Percentiles rank a stretch among this genome's conserved stretches.
Evolutionary conservation across 176 grass and related monocot genomes (phyloP).

Genomic region (Avena atlantica): DNA sequence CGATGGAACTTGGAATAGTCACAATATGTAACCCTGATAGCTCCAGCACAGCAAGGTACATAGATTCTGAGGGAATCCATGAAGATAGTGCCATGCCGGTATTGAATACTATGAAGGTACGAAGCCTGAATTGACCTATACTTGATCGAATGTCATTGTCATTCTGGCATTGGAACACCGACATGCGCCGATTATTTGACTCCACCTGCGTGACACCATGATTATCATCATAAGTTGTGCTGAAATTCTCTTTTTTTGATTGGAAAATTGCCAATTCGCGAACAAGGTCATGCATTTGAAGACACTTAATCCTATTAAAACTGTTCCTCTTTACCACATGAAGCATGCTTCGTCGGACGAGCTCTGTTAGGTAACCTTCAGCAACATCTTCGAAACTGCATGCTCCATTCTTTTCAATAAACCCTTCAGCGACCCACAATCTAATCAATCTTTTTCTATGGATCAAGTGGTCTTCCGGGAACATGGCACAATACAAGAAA

Average conservation of each 20-base stretch:
- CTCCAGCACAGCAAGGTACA: slow-evolving; percentile 50
- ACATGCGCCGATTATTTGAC: slow-evolving; percentile 16
- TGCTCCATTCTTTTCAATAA: slow-evolving; percentile 47
- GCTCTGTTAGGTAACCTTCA: slow-evolving; percentile 47
- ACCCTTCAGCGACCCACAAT: slow-evolving; percentile 64
- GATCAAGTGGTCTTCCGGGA: slow-evolving; percentile 56
- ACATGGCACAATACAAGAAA: slow-evolving; percentile 61
- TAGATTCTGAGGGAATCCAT: slow-evolving; percentile 17
- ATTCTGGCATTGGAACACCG: slow-evolving; percentile 14
- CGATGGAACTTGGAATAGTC: slow-evolving; percentile 40
- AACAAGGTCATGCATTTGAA: slow-evolving; percentile 64
- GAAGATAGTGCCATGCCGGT: neutral
- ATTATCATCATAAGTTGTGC: slow-evolving; percentile 24
- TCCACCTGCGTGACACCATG: neutral
- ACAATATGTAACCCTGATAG: slow-evolving; percentile 34
- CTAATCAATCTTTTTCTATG: slow-evolving; percentile 37
- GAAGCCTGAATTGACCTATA: slow-evolving; percentile 23
- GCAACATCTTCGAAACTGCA: slow-evolving; percentile 63
- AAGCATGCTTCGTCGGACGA: slow-evolving; percentile 54
- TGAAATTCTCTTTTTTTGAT: slow-evolving; percentile 34
- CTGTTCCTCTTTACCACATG: slow-evolving; percentile 44
- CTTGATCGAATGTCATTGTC: neutral
- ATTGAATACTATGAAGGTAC: slow-evolving; percentile 52
- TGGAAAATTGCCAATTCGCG: slow-evolving; percentile 52
- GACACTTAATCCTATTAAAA: slow-evolving; percentile 24